Conservation (phyloP, 306 rosid species). For the Quercus variabilis region DNA sequence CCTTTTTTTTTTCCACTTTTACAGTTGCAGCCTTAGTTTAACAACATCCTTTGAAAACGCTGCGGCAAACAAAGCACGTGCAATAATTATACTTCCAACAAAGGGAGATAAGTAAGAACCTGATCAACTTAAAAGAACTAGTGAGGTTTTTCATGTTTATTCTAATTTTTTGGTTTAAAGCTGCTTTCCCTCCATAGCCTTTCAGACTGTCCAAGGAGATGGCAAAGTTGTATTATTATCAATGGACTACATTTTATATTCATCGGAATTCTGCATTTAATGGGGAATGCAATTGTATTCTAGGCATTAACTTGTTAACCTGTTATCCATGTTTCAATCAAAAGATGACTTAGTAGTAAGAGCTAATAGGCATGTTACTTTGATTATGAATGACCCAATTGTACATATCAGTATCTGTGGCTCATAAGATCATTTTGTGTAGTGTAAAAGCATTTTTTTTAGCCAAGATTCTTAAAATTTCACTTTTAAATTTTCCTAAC, state of each 20-base stretch:
- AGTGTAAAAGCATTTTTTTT: not conserved
- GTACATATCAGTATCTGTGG: not conserved
- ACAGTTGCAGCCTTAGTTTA: conserved; percentile 86
- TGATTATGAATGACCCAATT: not conserved
- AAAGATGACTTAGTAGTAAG: not conserved
- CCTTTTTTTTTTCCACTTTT: conserved; percentile 35
- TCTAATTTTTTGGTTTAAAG: not conserved
- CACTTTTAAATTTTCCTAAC: conserved; percentile 35
- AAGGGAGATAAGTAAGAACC: conserved; percentile 82
- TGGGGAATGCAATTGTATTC: not conserved
- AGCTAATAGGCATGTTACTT: not conserved
- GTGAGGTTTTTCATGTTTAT: not conserved
- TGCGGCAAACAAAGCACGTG: conserved; percentile 86
- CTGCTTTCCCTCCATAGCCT: not conserved
- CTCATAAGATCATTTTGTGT: not conserved
- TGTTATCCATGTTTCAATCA: not conserved
- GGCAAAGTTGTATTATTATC: not conserved
- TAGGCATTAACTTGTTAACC: not conserved
- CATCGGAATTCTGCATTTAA: not conserved
- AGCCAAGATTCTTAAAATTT: conserved; percentile 10
- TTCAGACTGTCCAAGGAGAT: not conserved
- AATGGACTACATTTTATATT: not conserved
- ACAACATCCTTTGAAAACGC: conserved; percentile 95
- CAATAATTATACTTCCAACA: conserved; percentile 85
- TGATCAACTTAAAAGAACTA: conserved; percentile 16